Conservation (phyloP, 768 basidiomycete genomes). For the Sporobolomyces pararoseus region DNA sequence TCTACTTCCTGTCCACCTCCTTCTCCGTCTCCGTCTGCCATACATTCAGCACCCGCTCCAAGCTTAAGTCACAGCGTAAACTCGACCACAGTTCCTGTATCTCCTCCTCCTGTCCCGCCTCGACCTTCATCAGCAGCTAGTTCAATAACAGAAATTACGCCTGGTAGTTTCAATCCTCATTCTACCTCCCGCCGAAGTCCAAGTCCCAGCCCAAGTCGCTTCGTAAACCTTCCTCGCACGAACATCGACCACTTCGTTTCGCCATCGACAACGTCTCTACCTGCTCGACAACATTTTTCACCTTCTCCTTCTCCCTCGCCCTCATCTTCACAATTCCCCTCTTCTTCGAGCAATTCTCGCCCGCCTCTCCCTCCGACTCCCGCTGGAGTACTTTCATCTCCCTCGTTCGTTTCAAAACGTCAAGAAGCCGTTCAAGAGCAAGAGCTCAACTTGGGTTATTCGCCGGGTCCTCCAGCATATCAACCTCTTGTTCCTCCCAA, state of each 20-base stretch:
- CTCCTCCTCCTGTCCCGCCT: neutral
- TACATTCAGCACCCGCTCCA: neutral
- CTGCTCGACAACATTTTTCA: neutral
- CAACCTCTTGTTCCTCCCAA: neutral
- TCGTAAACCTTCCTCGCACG: neutral
- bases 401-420: neutral
- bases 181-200: neutral
- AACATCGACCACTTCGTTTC: no score
- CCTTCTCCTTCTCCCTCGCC: neutral
- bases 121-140: neutral
- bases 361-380: conserved; percentile 18
- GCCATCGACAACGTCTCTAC: no score
- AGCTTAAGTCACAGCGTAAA: no score
- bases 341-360: neutral
- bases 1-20: neutral
- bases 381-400: neutral
- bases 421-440: conserved; percentile 5
- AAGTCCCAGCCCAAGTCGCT: neutral
- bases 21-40: neutral
- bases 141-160: conserved; percentile 5
- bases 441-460: neutral
- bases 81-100: neutral
- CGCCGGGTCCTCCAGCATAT: neutral
- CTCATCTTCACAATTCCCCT: neutral
- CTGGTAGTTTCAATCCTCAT: neutral